Conservation (phyloP, 1,284 basidiomycete species). For the Thecaphora thlaspeos region DNA sequence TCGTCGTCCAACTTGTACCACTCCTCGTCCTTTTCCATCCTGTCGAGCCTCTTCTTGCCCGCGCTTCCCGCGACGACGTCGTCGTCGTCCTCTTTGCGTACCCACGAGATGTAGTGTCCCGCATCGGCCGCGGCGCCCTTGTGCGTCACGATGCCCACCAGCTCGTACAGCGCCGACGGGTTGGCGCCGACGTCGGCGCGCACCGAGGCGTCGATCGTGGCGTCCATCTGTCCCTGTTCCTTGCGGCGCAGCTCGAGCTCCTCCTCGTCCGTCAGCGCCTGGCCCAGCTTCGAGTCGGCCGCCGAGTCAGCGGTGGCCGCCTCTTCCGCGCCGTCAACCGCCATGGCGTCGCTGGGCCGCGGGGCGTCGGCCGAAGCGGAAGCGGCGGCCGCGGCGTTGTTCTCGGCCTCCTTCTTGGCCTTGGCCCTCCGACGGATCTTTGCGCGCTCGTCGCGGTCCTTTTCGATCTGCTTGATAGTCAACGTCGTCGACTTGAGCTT, state of each 20-base stretch:
- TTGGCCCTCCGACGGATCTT: constrained; percentile 78
- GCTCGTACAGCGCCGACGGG: constrained; percentile 75
- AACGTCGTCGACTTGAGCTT: constrained; percentile 71
- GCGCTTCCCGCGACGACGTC: constrained; percentile 1
- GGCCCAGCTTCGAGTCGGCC: constrained; percentile 19
- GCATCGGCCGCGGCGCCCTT: constrained; percentile 92
- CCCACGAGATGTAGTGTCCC: constrained; percentile 90
- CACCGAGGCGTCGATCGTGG: constrained; percentile 67
- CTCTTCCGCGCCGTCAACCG: constrained; percentile 5
- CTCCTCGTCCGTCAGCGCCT: constrained; percentile 65
- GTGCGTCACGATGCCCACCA: constrained; percentile 91
- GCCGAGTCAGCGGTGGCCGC: background rate
- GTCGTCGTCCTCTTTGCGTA: constrained; percentile 54
- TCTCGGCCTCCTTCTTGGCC: constrained; percentile 57
- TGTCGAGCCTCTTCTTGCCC: constrained; percentile 12
- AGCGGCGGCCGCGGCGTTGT: constrained; percentile 12
- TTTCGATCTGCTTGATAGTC: constrained; percentile 74
- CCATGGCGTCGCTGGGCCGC: constrained; percentile 2
- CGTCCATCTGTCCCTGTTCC: constrained; percentile 38
- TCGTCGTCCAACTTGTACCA: constrained; percentile 58
- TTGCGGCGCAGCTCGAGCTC: constrained; percentile 63
- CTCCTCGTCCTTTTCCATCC: constrained; percentile 36
- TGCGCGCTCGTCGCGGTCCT: constrained; percentile 77
- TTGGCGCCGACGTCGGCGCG: constrained; percentile 72
- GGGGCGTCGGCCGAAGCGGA: constrained; percentile 62